Conservation (phyloP, 208 protist species). For the Crithidia thermophila region DNA sequence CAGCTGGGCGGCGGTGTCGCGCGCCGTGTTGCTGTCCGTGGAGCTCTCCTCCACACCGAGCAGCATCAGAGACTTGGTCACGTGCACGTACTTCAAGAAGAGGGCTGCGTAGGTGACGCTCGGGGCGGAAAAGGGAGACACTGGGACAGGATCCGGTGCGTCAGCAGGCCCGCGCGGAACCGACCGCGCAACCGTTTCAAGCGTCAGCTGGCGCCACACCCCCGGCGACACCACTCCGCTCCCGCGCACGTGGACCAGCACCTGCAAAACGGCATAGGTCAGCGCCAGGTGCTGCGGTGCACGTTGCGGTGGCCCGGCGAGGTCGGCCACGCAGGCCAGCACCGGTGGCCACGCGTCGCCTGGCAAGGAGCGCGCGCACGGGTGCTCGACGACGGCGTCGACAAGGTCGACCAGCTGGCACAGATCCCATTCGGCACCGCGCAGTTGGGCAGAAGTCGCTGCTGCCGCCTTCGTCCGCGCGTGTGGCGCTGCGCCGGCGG, state of each 20-base stretch:
- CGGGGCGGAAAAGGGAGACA: conserved; percentile 9
- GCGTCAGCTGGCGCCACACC: conserved; percentile 21
- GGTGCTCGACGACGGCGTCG: conserved; percentile 28
- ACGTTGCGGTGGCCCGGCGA: conserved; percentile 21
- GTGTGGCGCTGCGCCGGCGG: not conserved
- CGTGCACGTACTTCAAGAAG: conserved; percentile 27
- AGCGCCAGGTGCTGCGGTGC: conserved; percentile 26
- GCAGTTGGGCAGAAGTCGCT: not conserved
- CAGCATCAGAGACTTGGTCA: conserved; percentile 17
- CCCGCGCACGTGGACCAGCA: conserved; percentile 21
- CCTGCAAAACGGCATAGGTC: conserved; percentile 26
- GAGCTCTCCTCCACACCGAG: conserved; percentile 27
- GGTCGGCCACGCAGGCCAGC: conserved; percentile 18
- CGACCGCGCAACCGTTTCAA: conserved; percentile 1
- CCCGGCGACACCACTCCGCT: conserved; percentile 30
- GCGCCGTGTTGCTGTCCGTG: conserved; percentile 16
- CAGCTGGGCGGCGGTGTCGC: conserved; percentile 13
- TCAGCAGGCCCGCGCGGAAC: conserved; percentile 17
- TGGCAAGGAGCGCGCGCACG: conserved; percentile 30
- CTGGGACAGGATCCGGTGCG: conserved; percentile 15
- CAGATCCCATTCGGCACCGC: not conserved
- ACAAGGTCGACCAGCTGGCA: conserved; percentile 28
- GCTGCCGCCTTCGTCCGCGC: not conserved
- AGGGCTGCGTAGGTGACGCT: conserved; percentile 25
- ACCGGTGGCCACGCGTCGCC: conserved; percentile 28